Percentiles rank a stretch among this genome's conserved stretches.
These are phyloP conservation scores for Hordeum vulgare DNA, from an alignment of 176 grass and related monocot genomes.

Conservation along the genomic window MorexV3_pseudomolecules_assembly NC_058520.1:619425750-619426249, in stretches of 20 bases:
- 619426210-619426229: neutral
- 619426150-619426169: too few species aligned
- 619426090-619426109: slow-evolving; percentile 3
- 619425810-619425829: slow-evolving; percentile 89
- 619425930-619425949: slow-evolving; percentile 51
- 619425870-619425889: slow-evolving; percentile 54
- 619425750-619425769: neutral
- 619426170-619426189: slow-evolving; percentile 1
- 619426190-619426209: neutral
- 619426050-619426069: slow-evolving; percentile 74
- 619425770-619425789: slow-evolving; percentile 2
- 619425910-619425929: slow-evolving; percentile 89
- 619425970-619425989: slow-evolving; percentile 26
- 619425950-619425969: slow-evolving; percentile 8
- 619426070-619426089: slow-evolving; percentile 89
- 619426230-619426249: slow-evolving; percentile 5
- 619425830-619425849: slow-evolving; percentile 59
- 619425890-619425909: slow-evolving; percentile 26
- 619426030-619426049: slow-evolving; percentile 62
- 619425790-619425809: neutral
- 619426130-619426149: too few species aligned
- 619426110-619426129: too few species aligned
- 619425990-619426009: slow-evolving; percentile 42
- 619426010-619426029: slow-evolving; percentile 67
- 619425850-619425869: slow-evolving; percentile 73